A percentile compares a stretch with the other conserved stretches of the same genome.
Conservation (phyloP, 2,329 filamentous ascomycete genomes). For the Septoria petroselini region DNA sequence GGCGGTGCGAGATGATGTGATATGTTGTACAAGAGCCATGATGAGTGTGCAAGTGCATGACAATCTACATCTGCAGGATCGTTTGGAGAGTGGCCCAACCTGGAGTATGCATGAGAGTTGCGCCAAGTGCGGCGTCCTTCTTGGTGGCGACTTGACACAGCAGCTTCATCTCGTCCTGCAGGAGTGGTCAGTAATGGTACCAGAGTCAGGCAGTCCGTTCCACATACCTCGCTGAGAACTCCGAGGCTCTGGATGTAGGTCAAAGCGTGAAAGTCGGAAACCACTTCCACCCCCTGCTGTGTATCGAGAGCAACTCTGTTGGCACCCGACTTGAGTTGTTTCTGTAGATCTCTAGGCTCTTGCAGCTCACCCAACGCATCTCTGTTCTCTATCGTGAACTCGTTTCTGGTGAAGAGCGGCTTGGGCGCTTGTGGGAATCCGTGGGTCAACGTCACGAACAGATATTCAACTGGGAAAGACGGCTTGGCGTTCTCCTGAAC, state of each 20-base stretch:
- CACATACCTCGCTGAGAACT: conserved; percentile 74
- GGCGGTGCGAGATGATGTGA: conserved; percentile 7
- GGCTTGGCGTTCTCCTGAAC: conserved; percentile 98
- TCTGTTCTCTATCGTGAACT: conserved; percentile 88
- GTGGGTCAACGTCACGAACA: conserved; percentile 92
- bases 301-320: conserved; percentile 53
- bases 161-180: conserved; percentile 81
- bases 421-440: conserved; percentile 70
- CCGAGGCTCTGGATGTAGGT: conserved; percentile 78
- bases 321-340: conserved; percentile 61
- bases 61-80: conserved; percentile 60
- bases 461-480: conserved; percentile 91
- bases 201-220: background rate
- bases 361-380: conserved; percentile 82
- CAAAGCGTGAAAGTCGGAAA: conserved; percentile 95
- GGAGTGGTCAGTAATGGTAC: conserved; percentile 18
- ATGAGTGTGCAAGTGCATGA: conserved; percentile 14
- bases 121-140: conserved; percentile 75
- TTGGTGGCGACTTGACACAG: conserved; percentile 80
- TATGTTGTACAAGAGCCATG: conserved; percentile 12
- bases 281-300: conserved; percentile 60
- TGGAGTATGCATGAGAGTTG: conserved; percentile 78
- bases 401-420: conserved; percentile 71
- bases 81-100: conserved; percentile 94
- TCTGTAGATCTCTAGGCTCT: conserved; percentile 67